Conservation (phyloP, 164 flowering plant genomes). For the Tinospora cordifolia region DNA sequence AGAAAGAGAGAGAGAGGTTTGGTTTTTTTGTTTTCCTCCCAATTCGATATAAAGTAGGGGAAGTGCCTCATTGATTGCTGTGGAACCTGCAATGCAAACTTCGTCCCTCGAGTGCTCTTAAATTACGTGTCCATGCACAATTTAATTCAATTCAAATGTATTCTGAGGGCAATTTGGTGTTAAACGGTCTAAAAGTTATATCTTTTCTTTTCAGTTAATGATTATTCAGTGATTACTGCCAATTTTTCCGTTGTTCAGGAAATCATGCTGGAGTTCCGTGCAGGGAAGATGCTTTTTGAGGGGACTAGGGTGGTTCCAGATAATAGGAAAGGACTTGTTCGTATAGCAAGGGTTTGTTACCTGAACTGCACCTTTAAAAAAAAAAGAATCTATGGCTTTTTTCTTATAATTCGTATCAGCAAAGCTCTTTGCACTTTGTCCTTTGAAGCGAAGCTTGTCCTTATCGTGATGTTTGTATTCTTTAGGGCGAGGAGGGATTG, state of each 20-base stretch:
- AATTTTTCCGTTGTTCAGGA: conserved; percentile 36
- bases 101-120: too few relatives aligned
- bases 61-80: too few relatives aligned
- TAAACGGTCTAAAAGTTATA: too few relatives aligned
- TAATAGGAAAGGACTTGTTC: conserved; percentile 80
- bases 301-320: conserved; percentile 77
- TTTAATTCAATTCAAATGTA: too few relatives aligned
- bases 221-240: background rate
- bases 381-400: background rate
- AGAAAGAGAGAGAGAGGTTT: too few relatives aligned
- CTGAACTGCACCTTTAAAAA: background rate
- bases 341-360: conserved; percentile 61
- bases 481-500: conserved; percentile 86
- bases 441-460: conserved; percentile 1
- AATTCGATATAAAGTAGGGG: too few relatives aligned
- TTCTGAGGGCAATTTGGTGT: too few relatives aligned
- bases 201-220: too few relatives aligned
- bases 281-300: conserved; percentile 76
- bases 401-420: background rate
- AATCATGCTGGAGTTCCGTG: conserved; percentile 73
- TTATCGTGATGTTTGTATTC: conserved; percentile 9
- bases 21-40: too few relatives aligned
- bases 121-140: too few relatives aligned
- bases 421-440: background rate
- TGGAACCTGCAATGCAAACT: too few relatives aligned